These are phyloP conservation scores for Fusarium algeriense DNA, from an alignment of 2,329 filamentous ascomycete species.

Conservation along the genomic window DNA sequence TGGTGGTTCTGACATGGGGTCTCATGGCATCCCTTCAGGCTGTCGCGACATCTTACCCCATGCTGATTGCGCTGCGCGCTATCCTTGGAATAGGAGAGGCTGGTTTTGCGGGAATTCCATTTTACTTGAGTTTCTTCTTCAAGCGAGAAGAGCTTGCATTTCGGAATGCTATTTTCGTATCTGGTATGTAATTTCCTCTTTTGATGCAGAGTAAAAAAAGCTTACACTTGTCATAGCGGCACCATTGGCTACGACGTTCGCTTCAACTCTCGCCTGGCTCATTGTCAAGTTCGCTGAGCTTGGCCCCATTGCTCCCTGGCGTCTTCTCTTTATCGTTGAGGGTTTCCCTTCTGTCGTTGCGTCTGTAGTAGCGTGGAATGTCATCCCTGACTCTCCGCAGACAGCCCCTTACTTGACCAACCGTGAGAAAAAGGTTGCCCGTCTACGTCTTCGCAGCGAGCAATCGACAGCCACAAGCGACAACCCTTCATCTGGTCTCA, in stretches of 20 bases:
- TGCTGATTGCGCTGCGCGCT: constrained; percentile 66
- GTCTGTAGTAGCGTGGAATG: constrained; percentile 77
- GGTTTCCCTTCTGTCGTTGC: constrained; percentile 86
- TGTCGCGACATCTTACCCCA: constrained; percentile 72
- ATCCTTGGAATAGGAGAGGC: constrained; percentile 74
- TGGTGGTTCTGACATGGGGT: constrained; percentile 83
- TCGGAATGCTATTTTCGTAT: constrained; percentile 87
- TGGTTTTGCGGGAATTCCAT: constrained; percentile 73
- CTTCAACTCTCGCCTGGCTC: constrained; percentile 81
- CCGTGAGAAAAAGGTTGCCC: constrained; percentile 77
- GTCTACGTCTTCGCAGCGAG: constrained; percentile 72
- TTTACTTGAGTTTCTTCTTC: constrained; percentile 75
- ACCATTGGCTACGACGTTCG: constrained; percentile 80
- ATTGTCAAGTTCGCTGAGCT: constrained; percentile 77
- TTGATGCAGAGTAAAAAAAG: constrained; percentile 2
- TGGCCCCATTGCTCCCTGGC: constrained; percentile 82
- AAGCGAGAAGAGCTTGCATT: constrained; percentile 81
- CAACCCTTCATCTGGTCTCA: constrained; percentile 56
- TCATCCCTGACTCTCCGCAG: constrained; percentile 81
- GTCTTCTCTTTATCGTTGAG: constrained; percentile 86
- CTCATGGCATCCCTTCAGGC: constrained; percentile 80
- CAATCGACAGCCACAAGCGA: constrained; percentile 47
- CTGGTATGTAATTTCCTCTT: constrained; percentile 59
- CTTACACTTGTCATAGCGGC: constrained; percentile 74
- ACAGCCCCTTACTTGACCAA: constrained; percentile 72